These are phyloP conservation scores for Linaria vulgaris DNA, from an alignment of 257 asterid species.

Conservation along the genomic window DNA sequence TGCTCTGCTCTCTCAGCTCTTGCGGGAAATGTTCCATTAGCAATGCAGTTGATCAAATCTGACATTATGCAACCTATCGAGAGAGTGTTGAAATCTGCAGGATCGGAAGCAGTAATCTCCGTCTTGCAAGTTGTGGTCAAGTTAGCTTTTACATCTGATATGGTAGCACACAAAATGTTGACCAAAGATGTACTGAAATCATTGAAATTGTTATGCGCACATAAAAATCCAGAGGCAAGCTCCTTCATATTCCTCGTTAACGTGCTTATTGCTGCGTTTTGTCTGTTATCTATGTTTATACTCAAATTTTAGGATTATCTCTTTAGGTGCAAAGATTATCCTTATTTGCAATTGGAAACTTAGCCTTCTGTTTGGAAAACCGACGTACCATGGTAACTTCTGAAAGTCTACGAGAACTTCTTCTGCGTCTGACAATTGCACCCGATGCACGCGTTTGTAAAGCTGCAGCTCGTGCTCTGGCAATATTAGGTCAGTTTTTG, in stretches of 20 bases:
- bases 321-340: slow-evolving; percentile 88
- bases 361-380: slow-evolving; percentile 91
- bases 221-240: slow-evolving; percentile 88
- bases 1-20: slow-evolving; percentile 94
- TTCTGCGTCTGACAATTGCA: slow-evolving; percentile 78
- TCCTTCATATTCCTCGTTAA: slow-evolving; percentile 24
- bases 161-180: slow-evolving; percentile 85
- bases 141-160: slow-evolving; percentile 85
- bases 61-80: slow-evolving; percentile 97
- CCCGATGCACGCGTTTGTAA: slow-evolving; percentile 73
- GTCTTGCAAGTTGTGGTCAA: slow-evolving; percentile 88
- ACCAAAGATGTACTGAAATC: slow-evolving; percentile 83
- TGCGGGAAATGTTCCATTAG: slow-evolving; percentile 86
- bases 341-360: slow-evolving; percentile 84
- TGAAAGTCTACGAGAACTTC: slow-evolving; percentile 95
- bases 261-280: slow-evolving; percentile 16
- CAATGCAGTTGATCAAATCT: slow-evolving; percentile 86
- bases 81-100: slow-evolving; percentile 78
- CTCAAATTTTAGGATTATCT: slow-evolving; percentile 27
- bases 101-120: slow-evolving; percentile 77
- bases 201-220: slow-evolving; percentile 75
- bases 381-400: slow-evolving; percentile 83
- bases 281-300: slow-evolving; percentile 20
- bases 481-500: slow-evolving; percentile 71
- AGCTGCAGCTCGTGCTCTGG: slow-evolving; percentile 98